Conservation (phyloP, 257 asterid genomes). For the Cordia subcordata region DNA sequence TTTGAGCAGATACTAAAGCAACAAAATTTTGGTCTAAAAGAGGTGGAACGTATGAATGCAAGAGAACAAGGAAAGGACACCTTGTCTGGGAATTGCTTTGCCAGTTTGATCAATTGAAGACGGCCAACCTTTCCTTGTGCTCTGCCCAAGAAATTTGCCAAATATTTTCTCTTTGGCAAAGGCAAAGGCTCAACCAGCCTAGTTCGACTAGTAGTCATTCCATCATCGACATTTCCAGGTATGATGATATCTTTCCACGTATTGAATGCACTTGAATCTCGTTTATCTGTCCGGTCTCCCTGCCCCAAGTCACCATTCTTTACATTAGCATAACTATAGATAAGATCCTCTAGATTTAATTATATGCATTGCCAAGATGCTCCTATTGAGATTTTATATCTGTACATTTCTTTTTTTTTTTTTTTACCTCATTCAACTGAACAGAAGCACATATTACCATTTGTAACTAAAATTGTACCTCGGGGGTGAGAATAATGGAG, state of each 20-base stretch:
- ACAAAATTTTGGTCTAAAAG: too few relatives aligned
- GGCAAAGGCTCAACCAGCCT: constrained; percentile 82
- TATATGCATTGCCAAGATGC: not conserved
- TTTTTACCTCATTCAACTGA: too few relatives aligned
- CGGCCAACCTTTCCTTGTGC: constrained; percentile 94
- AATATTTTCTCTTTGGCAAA: constrained; percentile 66
- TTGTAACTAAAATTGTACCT: constrained; percentile 37
- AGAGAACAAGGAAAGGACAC: constrained; percentile 35
- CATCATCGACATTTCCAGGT: constrained; percentile 96
- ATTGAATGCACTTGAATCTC: constrained; percentile 84
- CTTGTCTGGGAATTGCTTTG: constrained; percentile 79
- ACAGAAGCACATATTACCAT: not conserved
- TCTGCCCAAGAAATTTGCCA: constrained; percentile 90
- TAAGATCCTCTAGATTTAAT: not conserved
- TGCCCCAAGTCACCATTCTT: constrained; percentile 24
- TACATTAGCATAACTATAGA: constrained; percentile 3
- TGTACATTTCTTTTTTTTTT: not conserved
- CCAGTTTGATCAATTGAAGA: constrained; percentile 69
- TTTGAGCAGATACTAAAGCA: not conserved
- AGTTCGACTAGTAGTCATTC: constrained; percentile 62
- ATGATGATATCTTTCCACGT: constrained; percentile 96
- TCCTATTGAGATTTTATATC: too few relatives aligned
- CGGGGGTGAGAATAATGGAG: constrained; percentile 91
- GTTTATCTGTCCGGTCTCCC: constrained; percentile 97
- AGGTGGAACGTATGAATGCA: not conserved